A percentile compares a stretch with the other conserved stretches of the same genome.
Conservation (phyloP, 2,329 filamentous ascomycete genomes). For the Acephala macrosclerotiorum region DNA sequence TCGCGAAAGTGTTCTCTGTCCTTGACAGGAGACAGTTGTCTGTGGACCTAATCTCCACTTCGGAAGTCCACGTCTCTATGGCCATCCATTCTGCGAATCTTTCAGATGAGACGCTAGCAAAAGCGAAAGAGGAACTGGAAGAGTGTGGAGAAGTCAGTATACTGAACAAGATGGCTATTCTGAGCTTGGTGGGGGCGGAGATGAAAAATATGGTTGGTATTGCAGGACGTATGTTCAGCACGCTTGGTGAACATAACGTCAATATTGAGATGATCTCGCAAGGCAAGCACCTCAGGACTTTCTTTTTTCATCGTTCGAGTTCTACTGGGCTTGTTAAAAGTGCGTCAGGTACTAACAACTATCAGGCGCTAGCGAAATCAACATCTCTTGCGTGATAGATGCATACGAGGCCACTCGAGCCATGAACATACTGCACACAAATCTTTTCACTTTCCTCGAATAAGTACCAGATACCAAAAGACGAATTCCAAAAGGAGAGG, state of each 20-base stretch:
- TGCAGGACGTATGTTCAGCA: conserved; percentile 92
- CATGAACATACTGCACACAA: conserved; percentile 95
- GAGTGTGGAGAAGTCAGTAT: conserved; percentile 91
- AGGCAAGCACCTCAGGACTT: conserved; percentile 60
- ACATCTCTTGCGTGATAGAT: conserved; percentile 97
- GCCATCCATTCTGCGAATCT: conserved; percentile 85
- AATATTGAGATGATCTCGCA: conserved; percentile 99
- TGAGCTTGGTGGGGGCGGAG: conserved; percentile 92
- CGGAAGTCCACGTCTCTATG: conserved; percentile 97
- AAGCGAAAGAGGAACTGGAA: conserved; percentile 74
- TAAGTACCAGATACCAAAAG: conserved; percentile 24
- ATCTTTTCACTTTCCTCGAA: conserved; percentile 95
- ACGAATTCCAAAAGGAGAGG: not conserved
- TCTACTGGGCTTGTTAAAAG: not conserved
- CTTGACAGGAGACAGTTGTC: conserved; percentile 87
- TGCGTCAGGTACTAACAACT: conserved; percentile 25
- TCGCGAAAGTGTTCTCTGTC: conserved; percentile 91
- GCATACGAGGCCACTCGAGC: conserved; percentile 89
- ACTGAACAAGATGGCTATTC: conserved; percentile 90
- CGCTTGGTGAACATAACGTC: conserved; percentile 89
- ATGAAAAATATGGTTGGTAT: conserved; percentile 99
- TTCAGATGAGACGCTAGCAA: conserved; percentile 67
- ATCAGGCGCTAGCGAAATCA: conserved; percentile 94
- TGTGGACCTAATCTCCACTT: conserved; percentile 95
- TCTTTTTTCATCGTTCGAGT: not conserved